Evolutionary conservation across 257 asterid species (phyloP), one percentile per base, ranked within the genome.

Genomic region (Handroanthus guayacan): DNA sequence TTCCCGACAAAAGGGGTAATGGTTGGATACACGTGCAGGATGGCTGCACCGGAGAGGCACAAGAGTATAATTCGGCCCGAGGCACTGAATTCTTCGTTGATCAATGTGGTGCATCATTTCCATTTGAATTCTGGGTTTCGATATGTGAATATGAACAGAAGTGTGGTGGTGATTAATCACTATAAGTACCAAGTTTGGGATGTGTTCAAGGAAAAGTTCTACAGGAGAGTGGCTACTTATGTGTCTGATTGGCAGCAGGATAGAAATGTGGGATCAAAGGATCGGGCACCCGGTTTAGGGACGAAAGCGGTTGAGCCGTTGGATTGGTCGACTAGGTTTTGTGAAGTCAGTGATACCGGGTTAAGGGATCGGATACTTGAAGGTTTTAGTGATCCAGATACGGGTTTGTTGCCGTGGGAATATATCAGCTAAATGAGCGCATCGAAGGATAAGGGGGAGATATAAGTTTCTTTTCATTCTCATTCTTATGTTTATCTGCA

Each of bases 131-230:
- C 78, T 0, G 93, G 89, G 10, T 91, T 79, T 58, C 44, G 43
- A 37, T 57, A 74, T 31, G 81, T 67, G 5, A 82, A 87, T 20
- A 37, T 91, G 80, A 82, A 75, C 37, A 77, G 63, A 62, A 62
- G 75, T 9, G 60, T 11, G 45, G 5, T 89, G 78, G 98, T 88
- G 69, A 86, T 92, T n/a, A 92, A 91, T 80, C 98, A 92, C 37
- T 92, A 92, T 64, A 92, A 91, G 84, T 92, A 86, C 73, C 98
- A 92, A 81, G 93, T 92, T 10, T 92, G 98, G 98, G 89, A 89
- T 11, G 98, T 92, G 18, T 92, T 92, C 57, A 92, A 89, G 85
- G 89, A 88, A 79, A 92, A 91, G 79, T 91, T 92, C 57, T 65
- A 82, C 11, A 81, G 92, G 79, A 86, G 98, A 78, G 97, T 91